Evolutionary conservation across 139 green algal species (phyloP), one percentile per base, ranked within the genome.

Genomic region (Microglena sp.): DNA sequence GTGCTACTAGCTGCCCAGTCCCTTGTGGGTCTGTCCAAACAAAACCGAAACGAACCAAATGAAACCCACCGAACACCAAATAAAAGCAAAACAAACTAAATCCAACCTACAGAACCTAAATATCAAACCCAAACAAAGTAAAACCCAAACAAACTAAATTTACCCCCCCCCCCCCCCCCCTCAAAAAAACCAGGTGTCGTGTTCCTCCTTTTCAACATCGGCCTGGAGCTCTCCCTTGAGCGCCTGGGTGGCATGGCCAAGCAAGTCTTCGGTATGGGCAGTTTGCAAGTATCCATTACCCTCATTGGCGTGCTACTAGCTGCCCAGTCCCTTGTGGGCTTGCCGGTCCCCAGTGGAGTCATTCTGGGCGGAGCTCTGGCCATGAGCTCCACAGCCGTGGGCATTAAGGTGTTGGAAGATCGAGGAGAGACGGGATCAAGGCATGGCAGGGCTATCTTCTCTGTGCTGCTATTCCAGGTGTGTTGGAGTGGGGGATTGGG

Each of bases 151-250:
- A 50, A 11, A 50, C 40, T n/a, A n/a, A n/a, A n/a, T n/a, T n/a
- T n/a, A n/a, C n/a, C n/a, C n/a, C n/a, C n/a, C n/a, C 95, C n/a
- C n/a, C n/a, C n/a, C n/a, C n/a, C n/a, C n/a, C n/a, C n/a, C n/a
- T n/a, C n/a, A n/a, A n/a, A n/a, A n/a, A n/a, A n/a, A n/a, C n/a
- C n/a, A 60, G 90, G 91, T 4, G 91, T 97, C 22, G 87, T 97
- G 60, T 95, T 96, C 77, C 84, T 96, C 69, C 90, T 97, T 11
- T 97, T 97, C 82, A 95, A 95, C 82, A 97, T 97, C 66, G 90
- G 90, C 60, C 81, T 98, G 66, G 95, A 96, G 88, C 86, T 99
- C 1, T 88, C 69, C 29, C 77, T 98, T 40, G 92, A 99, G 68
- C 77, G 92, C 11, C 79, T 99, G 70, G 74, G 82, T 62, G 89